Percentiles rank a stretch among this genome's conserved stretches.
Conservation (phyloP, 2,329 filamentous ascomycete species). For the Alternaria arborescens region DNA sequence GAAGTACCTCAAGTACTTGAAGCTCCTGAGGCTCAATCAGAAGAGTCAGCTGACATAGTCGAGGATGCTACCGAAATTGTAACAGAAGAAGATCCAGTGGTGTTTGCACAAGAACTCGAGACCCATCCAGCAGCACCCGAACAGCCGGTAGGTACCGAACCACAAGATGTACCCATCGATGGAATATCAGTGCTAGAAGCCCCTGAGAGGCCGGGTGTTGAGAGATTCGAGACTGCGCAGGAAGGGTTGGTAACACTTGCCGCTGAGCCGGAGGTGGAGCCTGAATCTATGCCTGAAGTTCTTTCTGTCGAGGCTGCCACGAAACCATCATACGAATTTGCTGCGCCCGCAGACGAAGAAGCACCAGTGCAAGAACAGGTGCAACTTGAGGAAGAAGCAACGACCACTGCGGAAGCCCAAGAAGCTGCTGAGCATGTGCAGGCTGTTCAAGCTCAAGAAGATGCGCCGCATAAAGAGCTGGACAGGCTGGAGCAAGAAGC, state of each 20-base stretch:
- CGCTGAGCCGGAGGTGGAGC: neutral
- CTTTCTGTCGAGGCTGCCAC: neutral
- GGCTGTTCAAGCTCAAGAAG: neutral
- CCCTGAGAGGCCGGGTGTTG: neutral
- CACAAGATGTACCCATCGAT: constrained; percentile 11
- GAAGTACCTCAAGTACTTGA: neutral
- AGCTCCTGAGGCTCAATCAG: constrained; percentile 8
- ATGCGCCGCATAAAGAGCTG: constrained; percentile 2
- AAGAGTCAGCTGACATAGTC: neutral
- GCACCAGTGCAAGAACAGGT: constrained; percentile 2
- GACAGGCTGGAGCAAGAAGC: constrained; percentile 14
- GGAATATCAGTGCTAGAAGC: neutral
- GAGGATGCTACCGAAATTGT: neutral
- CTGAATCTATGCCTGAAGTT: neutral
- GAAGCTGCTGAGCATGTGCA: neutral
- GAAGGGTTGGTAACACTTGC: neutral
- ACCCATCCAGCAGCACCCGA: neutral
- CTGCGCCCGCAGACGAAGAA: constrained; percentile 1
- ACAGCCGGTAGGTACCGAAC: constrained; percentile 13
- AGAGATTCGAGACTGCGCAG: neutral
- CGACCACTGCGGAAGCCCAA: constrained; percentile 2
- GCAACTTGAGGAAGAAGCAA: constrained; percentile 7
- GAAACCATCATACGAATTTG: constrained; percentile 4
- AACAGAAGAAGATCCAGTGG: neutral
- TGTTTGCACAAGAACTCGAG: neutral